Evolutionary conservation across 116 monocot species (phyloP).

Genomic region (Papilionanthe hybrid): DNA sequence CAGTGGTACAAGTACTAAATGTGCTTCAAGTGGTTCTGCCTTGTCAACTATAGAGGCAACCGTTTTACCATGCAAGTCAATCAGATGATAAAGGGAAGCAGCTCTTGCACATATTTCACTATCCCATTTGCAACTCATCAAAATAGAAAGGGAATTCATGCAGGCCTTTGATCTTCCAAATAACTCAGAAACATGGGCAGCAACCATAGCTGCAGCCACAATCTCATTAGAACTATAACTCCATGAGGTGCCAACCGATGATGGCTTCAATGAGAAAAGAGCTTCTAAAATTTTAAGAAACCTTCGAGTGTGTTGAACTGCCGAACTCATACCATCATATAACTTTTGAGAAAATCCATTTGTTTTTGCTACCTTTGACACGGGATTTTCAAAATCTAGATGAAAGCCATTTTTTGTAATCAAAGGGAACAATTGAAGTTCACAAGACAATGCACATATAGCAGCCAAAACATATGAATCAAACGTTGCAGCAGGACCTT

Average conservation of each 20-base stretch:
- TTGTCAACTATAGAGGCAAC: slow-evolving; percentile 90
- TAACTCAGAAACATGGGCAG: slow-evolving; percentile 95
- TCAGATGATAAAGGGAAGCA: slow-evolving; percentile 89
- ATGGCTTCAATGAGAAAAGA: slow-evolving; percentile 93
- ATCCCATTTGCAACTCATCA: slow-evolving; percentile 94
- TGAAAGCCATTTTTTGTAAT: slow-evolving; percentile 53
- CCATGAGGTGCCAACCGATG: slow-evolving; percentile 97
- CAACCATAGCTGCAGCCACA: slow-evolving; percentile 99
- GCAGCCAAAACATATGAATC: slow-evolving; percentile 96
- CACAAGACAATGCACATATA: slow-evolving; percentile 89
- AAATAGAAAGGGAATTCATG: slow-evolving; percentile 78
- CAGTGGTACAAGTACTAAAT: slow-evolving; percentile 36
- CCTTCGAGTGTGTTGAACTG: slow-evolving; percentile 75
- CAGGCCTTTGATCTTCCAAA: slow-evolving; percentile 91
- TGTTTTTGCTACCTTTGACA: slow-evolving; percentile 28
- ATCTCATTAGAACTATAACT: slow-evolving; percentile 96
- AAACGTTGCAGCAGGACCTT: slow-evolving; percentile 88
- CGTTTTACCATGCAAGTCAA: slow-evolving; percentile 94
- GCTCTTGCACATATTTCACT: slow-evolving; percentile 78
- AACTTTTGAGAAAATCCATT: slow-evolving; percentile 51
- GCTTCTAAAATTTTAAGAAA: slow-evolving; percentile 94
- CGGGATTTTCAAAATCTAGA: slow-evolving; percentile 29
- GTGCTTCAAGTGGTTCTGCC: slow-evolving; percentile 81
- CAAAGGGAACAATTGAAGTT: slow-evolving; percentile 89
- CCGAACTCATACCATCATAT: slow-evolving; percentile 55